Conservation (phyloP, 2,329 filamentous ascomycete genomes). For the Onygena corvina region DNA sequence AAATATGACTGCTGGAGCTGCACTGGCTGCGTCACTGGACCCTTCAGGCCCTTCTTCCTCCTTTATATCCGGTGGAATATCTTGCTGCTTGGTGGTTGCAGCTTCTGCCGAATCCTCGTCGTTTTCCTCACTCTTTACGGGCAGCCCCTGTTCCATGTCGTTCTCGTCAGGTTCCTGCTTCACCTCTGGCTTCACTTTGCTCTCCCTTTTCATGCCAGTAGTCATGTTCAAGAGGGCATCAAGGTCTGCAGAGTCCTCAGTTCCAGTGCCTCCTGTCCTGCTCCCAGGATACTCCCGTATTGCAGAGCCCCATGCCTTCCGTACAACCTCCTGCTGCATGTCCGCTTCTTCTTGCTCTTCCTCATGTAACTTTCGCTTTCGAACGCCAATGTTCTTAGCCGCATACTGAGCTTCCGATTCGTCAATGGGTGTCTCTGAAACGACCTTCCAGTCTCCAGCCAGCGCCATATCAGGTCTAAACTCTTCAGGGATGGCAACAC, state of each 20-base stretch:
- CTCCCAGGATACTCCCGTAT: constrained; percentile 30
- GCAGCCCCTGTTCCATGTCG: neutral
- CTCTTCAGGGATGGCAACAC: constrained; percentile 69
- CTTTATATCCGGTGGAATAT: neutral
- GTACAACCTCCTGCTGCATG: constrained; percentile 29
- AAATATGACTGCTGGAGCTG: constrained; percentile 31
- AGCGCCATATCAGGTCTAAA: constrained; percentile 72
- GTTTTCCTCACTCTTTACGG: neutral
- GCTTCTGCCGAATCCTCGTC: neutral
- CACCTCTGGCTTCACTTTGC: constrained; percentile 14
- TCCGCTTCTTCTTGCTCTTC: constrained; percentile 33
- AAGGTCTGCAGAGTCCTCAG: constrained; percentile 29
- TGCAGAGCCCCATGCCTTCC: constrained; percentile 35
- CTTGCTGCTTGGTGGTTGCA: neutral
- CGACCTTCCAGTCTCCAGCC: constrained; percentile 73
- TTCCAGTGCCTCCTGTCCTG: constrained; percentile 27
- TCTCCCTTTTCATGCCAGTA: constrained; percentile 28
- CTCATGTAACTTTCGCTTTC: constrained; percentile 36
- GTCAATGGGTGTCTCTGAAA: constrained; percentile 38
- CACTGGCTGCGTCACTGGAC: constrained; percentile 8
- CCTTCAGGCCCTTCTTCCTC: neutral
- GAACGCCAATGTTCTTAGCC: constrained; percentile 34
- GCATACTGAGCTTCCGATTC: constrained; percentile 29
- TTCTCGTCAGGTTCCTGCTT: constrained; percentile 5
- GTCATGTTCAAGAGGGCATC: constrained; percentile 35